These are phyloP conservation scores for Debaryomyces castellii DNA, from an alignment of 805 yeast species.

Conservation along the genomic window DNA sequence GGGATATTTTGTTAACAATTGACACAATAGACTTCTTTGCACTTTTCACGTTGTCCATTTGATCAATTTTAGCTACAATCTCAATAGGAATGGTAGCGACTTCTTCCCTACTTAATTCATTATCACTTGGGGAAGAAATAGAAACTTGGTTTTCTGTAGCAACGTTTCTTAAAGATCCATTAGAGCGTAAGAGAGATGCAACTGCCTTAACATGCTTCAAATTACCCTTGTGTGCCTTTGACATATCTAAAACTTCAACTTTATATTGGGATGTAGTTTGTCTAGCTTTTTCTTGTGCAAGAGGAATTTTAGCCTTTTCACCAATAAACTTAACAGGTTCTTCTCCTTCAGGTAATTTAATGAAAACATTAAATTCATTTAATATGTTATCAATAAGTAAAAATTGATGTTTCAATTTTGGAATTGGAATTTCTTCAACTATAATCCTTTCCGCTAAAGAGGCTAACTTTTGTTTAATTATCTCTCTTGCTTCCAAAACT, in stretches of 20 bases:
- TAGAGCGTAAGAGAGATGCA: constrained; percentile 61
- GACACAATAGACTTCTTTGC: constrained; percentile 75
- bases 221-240: constrained; percentile 86
- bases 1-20: constrained; percentile 70
- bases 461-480: constrained; percentile 47
- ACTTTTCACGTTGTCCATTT: constrained; percentile 49
- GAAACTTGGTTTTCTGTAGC: constrained; percentile 34
- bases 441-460: constrained; percentile 45
- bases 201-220: constrained; percentile 72
- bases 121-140: constrained; percentile 40
- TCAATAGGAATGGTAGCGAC: constrained; percentile 54
- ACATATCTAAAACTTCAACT: constrained; percentile 73
- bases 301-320: constrained; percentile 49
- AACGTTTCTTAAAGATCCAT: constrained; percentile 46
- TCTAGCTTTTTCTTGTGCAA: constrained; percentile 65
- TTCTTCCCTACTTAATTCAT: constrained; percentile 37
- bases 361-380: constrained; percentile 54
- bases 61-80: constrained; percentile 51
- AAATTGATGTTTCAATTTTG: constrained; percentile 67
- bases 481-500: constrained; percentile 55
- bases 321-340: constrained; percentile 66
- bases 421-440: constrained; percentile 61
- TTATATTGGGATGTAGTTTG: constrained; percentile 56
- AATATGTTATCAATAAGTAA: constrained; percentile 57
- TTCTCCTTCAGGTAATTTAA: constrained; percentile 51